These are phyloP conservation scores for Amaranthus palmeri DNA, from an alignment of 148 eudicot genomes.

Conservation along the genomic window DNA sequence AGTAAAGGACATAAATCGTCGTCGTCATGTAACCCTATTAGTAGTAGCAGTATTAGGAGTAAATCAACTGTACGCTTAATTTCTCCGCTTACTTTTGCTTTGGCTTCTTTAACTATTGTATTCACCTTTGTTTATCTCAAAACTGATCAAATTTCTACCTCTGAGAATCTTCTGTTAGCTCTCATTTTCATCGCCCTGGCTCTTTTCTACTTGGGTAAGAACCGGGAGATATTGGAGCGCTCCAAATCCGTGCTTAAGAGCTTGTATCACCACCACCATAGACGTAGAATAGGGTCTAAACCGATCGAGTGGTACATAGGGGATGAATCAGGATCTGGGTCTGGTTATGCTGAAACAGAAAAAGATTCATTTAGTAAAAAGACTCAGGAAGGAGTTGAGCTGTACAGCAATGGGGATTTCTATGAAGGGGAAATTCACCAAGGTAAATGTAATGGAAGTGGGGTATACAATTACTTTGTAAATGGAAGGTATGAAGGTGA, in stretches of 20 bases:
- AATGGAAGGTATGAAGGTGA: conserved; percentile 93
- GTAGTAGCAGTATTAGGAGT: neutral
- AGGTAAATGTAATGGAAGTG: conserved; percentile 82
- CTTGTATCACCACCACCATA: conserved; percentile 15
- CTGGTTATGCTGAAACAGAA: no score
- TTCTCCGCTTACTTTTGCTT: neutral
- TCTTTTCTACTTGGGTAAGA: conserved; percentile 43
- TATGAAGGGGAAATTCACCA: conserved; percentile 86
- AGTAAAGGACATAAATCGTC: neutral
- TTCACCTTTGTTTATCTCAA: conserved; percentile 33
- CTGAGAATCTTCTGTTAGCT: conserved; percentile 55
- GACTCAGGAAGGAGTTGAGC: conserved; percentile 56
- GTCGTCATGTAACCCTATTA: neutral
- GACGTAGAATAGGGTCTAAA: conserved; percentile 19
- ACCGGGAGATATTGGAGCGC: conserved; percentile 32
- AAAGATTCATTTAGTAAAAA: no score
- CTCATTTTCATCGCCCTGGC: conserved; percentile 51
- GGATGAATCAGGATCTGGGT: conserved; percentile 10
- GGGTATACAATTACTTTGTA: conserved; percentile 64
- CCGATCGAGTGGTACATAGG: conserved; percentile 84
- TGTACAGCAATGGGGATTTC: conserved; percentile 73
- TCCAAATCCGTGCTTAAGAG: conserved; percentile 19
- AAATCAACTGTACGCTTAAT: neutral
- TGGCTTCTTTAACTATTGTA: conserved; percentile 29
- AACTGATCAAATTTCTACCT: conserved; percentile 39